Base-by-base conservation (phyloP, 139 green algal species). In the Picochlorum costavermella region DNA sequence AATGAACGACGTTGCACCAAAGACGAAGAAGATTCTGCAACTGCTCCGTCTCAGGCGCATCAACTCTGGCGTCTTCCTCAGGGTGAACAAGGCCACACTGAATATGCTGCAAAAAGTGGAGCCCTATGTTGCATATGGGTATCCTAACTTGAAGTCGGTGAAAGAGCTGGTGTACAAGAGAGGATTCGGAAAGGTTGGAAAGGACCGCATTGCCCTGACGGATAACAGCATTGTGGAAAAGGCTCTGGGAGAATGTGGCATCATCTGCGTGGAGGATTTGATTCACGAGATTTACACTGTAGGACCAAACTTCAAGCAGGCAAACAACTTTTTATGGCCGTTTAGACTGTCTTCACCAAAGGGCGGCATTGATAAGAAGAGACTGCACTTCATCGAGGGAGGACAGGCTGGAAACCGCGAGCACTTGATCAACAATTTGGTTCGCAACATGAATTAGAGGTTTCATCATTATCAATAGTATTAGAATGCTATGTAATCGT, bases 181-280 rank as follows among this genome's bases (percentile, higher is more conserved):
- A 61, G 94, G 94, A 10, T 95, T 89, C 67, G 94, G 86, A 77
- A 99, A 99, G 89, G 75, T 94, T 56, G 12, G 12, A 17, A 88
- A 92, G 79, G 76, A 85, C 70, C 86, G 94, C 68, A 88, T 96
- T 56, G 80, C 94, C 5, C 78, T 99, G 30, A 99, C 89, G 17
- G 92, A 99, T 83, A 99, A 99, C 85, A 73, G 76, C 48, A 78
- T 98, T 64, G 86, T 99, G 33, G 94, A 98, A 87, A 58, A 88
- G 60, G 53, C 50, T 48, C 78, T 97, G 69, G 90, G 90, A 73
- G 84, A 93, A 80, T 74, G 94, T 71, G 75, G 79, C 74, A 96
- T 99, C 79, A 95, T 99, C 83, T 99, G 94, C 80, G 80, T 97
- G 61, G 94, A 98, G 88, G 94, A 99, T 82, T 82, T 99, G 33